Conservation (phyloP, 2,329 filamentous ascomycete species). For the Monilinia aucupariae region DNA sequence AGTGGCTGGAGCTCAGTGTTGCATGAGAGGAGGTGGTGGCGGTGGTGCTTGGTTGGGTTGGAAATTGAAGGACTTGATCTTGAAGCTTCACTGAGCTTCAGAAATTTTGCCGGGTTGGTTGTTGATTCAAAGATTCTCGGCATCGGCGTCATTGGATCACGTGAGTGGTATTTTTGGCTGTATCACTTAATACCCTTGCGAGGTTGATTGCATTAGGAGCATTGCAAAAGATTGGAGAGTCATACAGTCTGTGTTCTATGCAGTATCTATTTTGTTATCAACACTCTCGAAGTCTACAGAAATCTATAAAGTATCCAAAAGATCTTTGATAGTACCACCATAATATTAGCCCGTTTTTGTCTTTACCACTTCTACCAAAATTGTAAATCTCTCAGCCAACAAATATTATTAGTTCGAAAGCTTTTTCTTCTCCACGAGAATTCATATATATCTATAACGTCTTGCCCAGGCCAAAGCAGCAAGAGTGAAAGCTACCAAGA, state of each 20-base stretch:
- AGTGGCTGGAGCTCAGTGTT: too few species aligned
- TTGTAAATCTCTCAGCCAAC: background rate
- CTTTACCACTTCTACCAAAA: background rate
- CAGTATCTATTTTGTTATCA: background rate
- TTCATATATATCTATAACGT: conserved; percentile 32
- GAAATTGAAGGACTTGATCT: background rate
- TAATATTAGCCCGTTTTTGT: background rate
- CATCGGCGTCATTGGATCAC: conserved; percentile 4
- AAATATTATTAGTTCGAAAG: background rate
- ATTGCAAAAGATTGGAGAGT: background rate
- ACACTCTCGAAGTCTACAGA: background rate
- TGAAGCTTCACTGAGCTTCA: background rate
- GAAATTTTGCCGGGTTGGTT: background rate
- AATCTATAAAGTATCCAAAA: conserved; percentile 8
- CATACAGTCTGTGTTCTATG: background rate
- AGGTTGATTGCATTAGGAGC: background rate
- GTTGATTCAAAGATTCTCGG: background rate
- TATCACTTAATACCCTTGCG: background rate
- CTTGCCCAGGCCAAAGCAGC: conserved; percentile 28
- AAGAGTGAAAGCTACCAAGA: conserved; percentile 48
- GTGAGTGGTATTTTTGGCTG: background rate
- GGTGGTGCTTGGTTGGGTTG: background rate
- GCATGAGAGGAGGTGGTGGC: background rate
- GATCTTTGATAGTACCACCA: background rate
- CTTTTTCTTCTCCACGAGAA: background rate